Conservation (phyloP, 768 basidiomycete genomes). For the Mycena rosella region DNA sequence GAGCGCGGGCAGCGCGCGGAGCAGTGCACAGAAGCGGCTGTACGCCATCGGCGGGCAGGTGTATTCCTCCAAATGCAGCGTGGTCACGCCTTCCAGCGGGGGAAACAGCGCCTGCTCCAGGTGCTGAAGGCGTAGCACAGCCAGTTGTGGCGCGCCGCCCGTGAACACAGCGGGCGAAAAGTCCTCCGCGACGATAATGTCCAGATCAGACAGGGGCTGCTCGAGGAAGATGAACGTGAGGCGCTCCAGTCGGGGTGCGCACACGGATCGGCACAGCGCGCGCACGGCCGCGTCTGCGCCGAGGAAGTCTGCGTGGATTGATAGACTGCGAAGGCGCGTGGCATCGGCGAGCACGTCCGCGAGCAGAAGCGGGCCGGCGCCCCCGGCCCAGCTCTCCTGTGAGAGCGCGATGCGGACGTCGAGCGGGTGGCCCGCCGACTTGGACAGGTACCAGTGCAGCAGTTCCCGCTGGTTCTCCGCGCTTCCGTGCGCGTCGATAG, state of each 20-base stretch:
- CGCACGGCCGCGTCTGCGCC: constrained; percentile 15
- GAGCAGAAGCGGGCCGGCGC: constrained; percentile 19
- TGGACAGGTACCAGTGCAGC: constrained; percentile 45
- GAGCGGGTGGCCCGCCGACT: constrained; percentile 48
- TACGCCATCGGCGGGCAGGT: constrained; percentile 38
- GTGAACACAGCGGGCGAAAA: constrained; percentile 37
- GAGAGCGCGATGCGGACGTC: constrained; percentile 47
- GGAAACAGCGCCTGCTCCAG: constrained; percentile 14
- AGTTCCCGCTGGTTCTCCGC: constrained; percentile 37
- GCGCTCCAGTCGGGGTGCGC: constrained; percentile 24
- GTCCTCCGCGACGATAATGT: not conserved
- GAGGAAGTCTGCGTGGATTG: constrained; percentile 27
- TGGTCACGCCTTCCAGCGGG: constrained; percentile 40
- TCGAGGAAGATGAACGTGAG: constrained; percentile 30
- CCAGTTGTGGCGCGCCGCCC: constrained; percentile 46
- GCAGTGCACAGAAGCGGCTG: constrained; percentile 43
- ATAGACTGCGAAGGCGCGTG: constrained; percentile 25
- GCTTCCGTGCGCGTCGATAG: constrained; percentile 46
- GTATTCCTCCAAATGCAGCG: constrained; percentile 50
- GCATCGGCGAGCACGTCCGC: constrained; percentile 19
- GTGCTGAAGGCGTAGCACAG: constrained; percentile 46
- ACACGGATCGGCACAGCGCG: not conserved
- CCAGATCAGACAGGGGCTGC: not conserved
- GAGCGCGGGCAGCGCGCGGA: constrained; percentile 48
- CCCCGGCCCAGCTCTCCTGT: constrained; percentile 18